Base-by-base conservation (phyloP, 108 stramenopile species). In the Skeletonema menzelii region DNA sequence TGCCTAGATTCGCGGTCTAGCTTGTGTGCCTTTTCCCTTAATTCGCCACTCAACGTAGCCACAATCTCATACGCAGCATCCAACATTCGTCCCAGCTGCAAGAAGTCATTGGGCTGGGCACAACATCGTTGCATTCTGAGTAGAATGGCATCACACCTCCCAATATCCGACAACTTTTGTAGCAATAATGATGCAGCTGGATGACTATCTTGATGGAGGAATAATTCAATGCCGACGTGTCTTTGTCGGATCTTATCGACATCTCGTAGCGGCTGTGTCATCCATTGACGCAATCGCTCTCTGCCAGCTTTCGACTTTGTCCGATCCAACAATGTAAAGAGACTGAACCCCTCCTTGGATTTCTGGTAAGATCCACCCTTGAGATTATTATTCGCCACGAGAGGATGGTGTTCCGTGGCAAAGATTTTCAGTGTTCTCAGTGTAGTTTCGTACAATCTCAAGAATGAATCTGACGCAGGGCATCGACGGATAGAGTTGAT, bases 341-440 rank as follows among this genome's bases (percentile, higher is more conserved):
- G 68, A 53, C 92, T 94, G 58, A 93, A 97, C 0, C 98, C 97
- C 79, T 98, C 97, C 65, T 98, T 98, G 47, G 90, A 73, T 26
- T 82, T 84, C 14, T 82, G 79, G 47, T 59, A 59, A 1, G 78
- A 72, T 26, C 47, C 30, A 12, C 72, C 70, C 15, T 70, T 76
- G 31, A 60, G n/a, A 70, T 82, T 74, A 20, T 70, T 79, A 38
- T 81, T 82, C 14, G 80, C 87, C 42, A 72, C 69, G n/a, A 90
- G 79, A 5, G 95, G 95, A 60, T 93, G 95, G 57, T 84, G 85
- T 56, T 96, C 95, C 3, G 84, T 91, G 31, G 87, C 71, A 69
- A 96, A 96, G 27, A 96, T 96, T 42, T 92, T 84, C 56, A 96
- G 61, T 13, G 91, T 66, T 2, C 80, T 63, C 32, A 94, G 67